Evolutionary conservation across 2,329 filamentous ascomycete genomes (phyloP), one percentile per base, ranked within the genome.

Genomic region (Claviceps sorghi): DNA sequence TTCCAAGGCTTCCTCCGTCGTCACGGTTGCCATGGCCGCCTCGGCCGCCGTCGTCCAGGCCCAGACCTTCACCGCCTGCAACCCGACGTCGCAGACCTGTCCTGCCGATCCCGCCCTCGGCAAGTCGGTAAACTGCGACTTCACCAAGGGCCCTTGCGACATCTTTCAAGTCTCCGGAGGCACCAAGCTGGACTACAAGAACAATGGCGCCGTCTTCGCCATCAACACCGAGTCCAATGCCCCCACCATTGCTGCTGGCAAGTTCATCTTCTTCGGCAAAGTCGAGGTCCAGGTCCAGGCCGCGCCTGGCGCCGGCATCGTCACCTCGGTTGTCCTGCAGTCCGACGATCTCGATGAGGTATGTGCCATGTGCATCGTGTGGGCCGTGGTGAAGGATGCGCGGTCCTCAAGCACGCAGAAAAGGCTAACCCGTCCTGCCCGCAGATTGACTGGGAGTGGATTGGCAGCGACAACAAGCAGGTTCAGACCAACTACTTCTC

Each of bases 191-290:
- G 62, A 59, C 34, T 79, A 79, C 64, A 68, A 71, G 59, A 57
- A 59, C 52, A 66, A 72, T 41, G 78, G 78, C 57, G 77, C 77
- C 55, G 65, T 70, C 56, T 80, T 80, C 69, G 77, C 79, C 60
- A 96, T 96, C 70, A 78, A 76, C 38, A 72, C 79, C 49, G 77
- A 80, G 57, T 73, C 65, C 13, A 77, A 88, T 50, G 80, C 78
- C 48, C 83, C 88, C 40, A 88, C 85, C 36, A 88, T 95, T 67
- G 76, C 75, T 62, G 79, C 79, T 53, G 76, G 82, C 62, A 90
- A 89, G 78, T 97, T 95, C 76, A 88, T 98, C 67, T 96, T 97
- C 86, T 97, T 95, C 67, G 93, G 93, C 56, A 83, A 83, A 62
- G 79, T 96, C 60, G 86, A 94, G 52, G 80, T 88, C 55, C 80